Evolutionary conservation across 2,329 filamentous ascomycete species (phyloP).

Genomic region (Drechslerella dactyloides): DNA sequence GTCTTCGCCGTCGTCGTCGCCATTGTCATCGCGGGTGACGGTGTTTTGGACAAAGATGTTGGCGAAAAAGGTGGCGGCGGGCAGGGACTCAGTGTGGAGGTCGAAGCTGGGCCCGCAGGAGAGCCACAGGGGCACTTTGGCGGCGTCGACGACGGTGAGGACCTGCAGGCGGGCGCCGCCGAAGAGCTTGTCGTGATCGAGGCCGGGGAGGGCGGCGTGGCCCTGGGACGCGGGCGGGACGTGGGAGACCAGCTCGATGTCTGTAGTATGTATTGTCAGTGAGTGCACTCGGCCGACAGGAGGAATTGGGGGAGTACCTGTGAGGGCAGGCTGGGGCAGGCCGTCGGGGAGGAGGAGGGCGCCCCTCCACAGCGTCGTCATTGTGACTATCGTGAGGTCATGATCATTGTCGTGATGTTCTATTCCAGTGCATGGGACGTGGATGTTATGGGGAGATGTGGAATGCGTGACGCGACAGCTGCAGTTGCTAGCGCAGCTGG

Average conservation of each 20-base stretch:
- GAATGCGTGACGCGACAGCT: too few species aligned
- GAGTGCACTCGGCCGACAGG: not conserved
- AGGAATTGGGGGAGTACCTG: slow-evolving; percentile 15
- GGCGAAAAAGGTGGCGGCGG: slow-evolving; percentile 29
- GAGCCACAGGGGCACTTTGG: slow-evolving; percentile 37
- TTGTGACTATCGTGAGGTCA: not conserved
- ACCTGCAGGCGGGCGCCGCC: slow-evolving; percentile 17
- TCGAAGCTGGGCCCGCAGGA: slow-evolving; percentile 37
- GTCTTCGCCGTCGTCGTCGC: slow-evolving; percentile 2
- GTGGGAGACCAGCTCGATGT: slow-evolving; percentile 29
- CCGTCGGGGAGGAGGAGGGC: slow-evolving; percentile 32
- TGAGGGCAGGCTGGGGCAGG: slow-evolving; percentile 26
- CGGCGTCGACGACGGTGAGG: slow-evolving; percentile 38
- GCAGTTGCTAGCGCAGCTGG: too few species aligned
- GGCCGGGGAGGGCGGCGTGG: slow-evolving; percentile 10
- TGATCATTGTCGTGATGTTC: too few species aligned
- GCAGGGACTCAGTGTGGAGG: slow-evolving; percentile 35
- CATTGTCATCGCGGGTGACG: not conserved
- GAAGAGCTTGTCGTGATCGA: slow-evolving; percentile 14
- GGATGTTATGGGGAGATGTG: not conserved
- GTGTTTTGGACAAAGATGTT: slow-evolving; percentile 24
- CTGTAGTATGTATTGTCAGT: slow-evolving; percentile 31
- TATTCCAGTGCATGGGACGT: too few species aligned
- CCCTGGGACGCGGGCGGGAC: not conserved
- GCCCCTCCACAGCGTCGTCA: slow-evolving; percentile 40